Base-by-base conservation (phyloP, 1,284 basidiomycete genomes). In the Ustilago hordei region DNA sequence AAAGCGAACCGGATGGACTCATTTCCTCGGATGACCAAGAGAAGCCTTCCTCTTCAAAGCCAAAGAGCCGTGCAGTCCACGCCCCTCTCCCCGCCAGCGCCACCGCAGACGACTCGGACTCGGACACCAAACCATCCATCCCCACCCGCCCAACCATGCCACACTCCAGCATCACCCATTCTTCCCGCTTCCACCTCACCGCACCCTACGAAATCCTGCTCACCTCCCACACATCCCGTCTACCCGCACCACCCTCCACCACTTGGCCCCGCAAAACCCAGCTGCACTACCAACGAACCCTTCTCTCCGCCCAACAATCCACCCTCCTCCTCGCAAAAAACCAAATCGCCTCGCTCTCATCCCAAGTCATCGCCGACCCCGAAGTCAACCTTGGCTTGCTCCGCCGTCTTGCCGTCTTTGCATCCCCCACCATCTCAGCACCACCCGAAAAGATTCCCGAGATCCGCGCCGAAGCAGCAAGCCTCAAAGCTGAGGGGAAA, bases 401-500 rank as follows among this genome's bases (percentile, higher is more conserved):
- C n/a, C 76, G 80, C 3, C 61, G 77, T 4, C 59, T 84, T 15
- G 55, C 69, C 19, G 82, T 82, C 87, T 79, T 70, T 56, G 63
- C 63, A 48, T 38, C 52, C 0, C 35, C 62, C 2, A 67, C 64
- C 17, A 54, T 81, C 23, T 53, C 63, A 0, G 75, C 77, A 2
- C 74, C 80, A 13, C 79, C 79, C 4, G 76, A 78, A 34, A 71
- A 75, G 60, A 60, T 77, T 17, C 63, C 48, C 47, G 32, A 60
- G 61, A 64, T 58, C 60, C 55, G 61, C 48, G 60, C 77, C 28
- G 55, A 74, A 60, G 63, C 63, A 65, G 61, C 64, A 5, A 55
- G n/a, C 90, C 17, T 11, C 69, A 79, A 45, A 66, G 54, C 60
- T 5, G 35, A 50, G 87, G 96, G 4, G 84, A 88, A 3, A 19